Percentiles rank a stretch among this genome's conserved stretches.
Evolutionary conservation across 2,329 filamentous ascomycete species (phyloP).

Genomic region (Colletotrichum trifolii): DNA sequence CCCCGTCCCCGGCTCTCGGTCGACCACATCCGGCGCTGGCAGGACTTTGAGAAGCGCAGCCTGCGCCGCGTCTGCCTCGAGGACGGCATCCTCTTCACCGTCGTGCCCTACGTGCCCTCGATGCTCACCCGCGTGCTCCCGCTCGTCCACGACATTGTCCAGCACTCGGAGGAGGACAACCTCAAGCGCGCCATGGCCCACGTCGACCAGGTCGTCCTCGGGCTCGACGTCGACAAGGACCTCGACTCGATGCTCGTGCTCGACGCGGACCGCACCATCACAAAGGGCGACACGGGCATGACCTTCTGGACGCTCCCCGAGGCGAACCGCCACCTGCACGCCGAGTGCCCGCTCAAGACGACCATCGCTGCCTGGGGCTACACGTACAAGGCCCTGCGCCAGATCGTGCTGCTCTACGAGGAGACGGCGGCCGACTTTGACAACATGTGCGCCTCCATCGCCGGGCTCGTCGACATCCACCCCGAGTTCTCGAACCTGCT

Average conservation of each 20-base stretch:
- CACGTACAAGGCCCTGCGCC: conserved; percentile 64
- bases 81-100: conserved; percentile 59
- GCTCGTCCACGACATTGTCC: conserved; percentile 51
- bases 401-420: conserved; percentile 65
- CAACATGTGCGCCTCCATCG: conserved; percentile 55
- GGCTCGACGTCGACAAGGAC: conserved; percentile 6
- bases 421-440: conserved; percentile 57
- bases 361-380: conserved; percentile 63
- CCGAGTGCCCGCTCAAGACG: conserved; percentile 47
- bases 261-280: conserved; percentile 69
- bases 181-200: conserved; percentile 40
- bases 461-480: conserved; percentile 53
- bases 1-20: conserved; percentile 46
- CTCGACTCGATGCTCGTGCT: conserved; percentile 63
- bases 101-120: conserved; percentile 33
- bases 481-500: conserved; percentile 61
- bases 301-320: conserved; percentile 58
- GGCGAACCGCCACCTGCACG: background rate
- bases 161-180: conserved; percentile 53
- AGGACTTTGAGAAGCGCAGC: conserved; percentile 54
- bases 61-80: conserved; percentile 56
- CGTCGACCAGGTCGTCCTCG: conserved; percentile 48
- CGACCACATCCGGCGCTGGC: conserved; percentile 58
- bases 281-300: conserved; percentile 58
- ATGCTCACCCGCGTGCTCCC: conserved; percentile 37